A percentile compares a stretch with the other conserved stretches of the same genome.
These are phyloP conservation scores for Boletus smithii DNA, from an alignment of 1,284 basidiomycete species.

Conservation along the genomic window DNA sequence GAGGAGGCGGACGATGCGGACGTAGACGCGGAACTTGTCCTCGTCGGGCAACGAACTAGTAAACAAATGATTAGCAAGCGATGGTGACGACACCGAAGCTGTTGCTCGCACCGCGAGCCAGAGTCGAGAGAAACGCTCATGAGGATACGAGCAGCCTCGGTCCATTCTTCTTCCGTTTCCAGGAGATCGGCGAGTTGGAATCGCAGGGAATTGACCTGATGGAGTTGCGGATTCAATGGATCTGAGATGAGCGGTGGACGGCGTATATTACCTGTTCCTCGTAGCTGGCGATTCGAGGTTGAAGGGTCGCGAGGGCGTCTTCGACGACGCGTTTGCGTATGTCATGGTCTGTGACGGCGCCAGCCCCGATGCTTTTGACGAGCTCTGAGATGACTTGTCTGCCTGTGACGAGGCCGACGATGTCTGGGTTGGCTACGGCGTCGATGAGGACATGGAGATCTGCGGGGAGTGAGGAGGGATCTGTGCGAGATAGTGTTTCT, in stretches of 20 bases:
- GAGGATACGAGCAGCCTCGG: constrained; percentile 84
- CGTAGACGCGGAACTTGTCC: constrained; percentile 87
- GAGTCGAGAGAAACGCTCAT: constrained; percentile 90
- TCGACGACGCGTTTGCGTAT: constrained; percentile 68
- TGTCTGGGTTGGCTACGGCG: constrained; percentile 75
- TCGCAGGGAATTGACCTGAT: constrained; percentile 76
- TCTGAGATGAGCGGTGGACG: neutral
- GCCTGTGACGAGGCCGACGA: constrained; percentile 77
- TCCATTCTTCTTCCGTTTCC: constrained; percentile 92
- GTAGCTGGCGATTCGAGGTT: constrained; percentile 80
- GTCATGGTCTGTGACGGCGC: constrained; percentile 52
- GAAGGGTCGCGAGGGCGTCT: constrained; percentile 67
- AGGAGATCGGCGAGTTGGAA: constrained; percentile 86
- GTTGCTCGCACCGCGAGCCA: constrained; percentile 66
- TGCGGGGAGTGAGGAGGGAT: constrained; percentile 42
- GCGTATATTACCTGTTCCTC: constrained; percentile 82
- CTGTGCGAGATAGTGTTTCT: constrained; percentile 51
- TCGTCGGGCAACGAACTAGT: constrained; percentile 70
- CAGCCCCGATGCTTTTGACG: constrained; percentile 60
- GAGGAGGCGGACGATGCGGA: constrained; percentile 92
- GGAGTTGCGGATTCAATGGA: constrained; percentile 5
- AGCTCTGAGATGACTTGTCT: constrained; percentile 83
- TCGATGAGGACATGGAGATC: constrained; percentile 70
- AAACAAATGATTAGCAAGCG: constrained; percentile 1
- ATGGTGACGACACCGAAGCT: neutral